Evolutionary conservation across 805 yeast species (phyloP), one percentile per base, ranked within the genome.

Genomic region (Lipomyces spencermartinsiae): DNA sequence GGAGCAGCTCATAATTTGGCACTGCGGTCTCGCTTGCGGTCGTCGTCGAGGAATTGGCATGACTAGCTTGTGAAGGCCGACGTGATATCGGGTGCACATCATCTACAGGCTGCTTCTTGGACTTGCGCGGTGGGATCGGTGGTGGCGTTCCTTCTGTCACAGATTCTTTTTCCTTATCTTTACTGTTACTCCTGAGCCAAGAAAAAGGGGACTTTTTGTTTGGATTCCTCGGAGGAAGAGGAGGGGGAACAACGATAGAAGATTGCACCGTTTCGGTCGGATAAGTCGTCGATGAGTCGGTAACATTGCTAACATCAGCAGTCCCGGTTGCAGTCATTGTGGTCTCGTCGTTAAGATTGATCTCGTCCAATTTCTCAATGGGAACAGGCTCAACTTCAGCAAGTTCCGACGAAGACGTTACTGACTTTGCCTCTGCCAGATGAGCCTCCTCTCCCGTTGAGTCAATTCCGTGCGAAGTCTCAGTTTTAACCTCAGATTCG

Each of bases 1-100:
- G 83, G 49, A 91, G 80, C 69, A 92, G 80, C 75, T 86, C 90
- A 70, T 86, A 83, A 54, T 70, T 65, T 14, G 66, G 58, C n/a
- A 25, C 63, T 19, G 49, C n/a, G 49, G 63, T 8, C 12, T 25
- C 53, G 33, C 62, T 62, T 22, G 19, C 31, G n/a, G 25, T 59
- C 29, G 69, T 59, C 46, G 55, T 22, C 59, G 66, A 35, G 33
- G 39, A 37, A 19, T 59, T 54, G 14, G 34, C 51, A 22, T 31
- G 46, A 66, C 85, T 84, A 82, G 67, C 78, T 63, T 78, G 78
- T 14, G 75, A 72, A 1, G 73, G 56, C 62, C 33, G 63, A 69
- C 53, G 53, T 70, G 71, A 7, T 67, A 75, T 29, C 67, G 72
- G 60, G 60, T 68, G 59, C 67, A 75, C 46, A 43, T 43, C 49